Evolutionary conservation across 2,329 filamentous ascomycete species (phyloP).

Genomic region (Cercospora berteroae): DNA sequence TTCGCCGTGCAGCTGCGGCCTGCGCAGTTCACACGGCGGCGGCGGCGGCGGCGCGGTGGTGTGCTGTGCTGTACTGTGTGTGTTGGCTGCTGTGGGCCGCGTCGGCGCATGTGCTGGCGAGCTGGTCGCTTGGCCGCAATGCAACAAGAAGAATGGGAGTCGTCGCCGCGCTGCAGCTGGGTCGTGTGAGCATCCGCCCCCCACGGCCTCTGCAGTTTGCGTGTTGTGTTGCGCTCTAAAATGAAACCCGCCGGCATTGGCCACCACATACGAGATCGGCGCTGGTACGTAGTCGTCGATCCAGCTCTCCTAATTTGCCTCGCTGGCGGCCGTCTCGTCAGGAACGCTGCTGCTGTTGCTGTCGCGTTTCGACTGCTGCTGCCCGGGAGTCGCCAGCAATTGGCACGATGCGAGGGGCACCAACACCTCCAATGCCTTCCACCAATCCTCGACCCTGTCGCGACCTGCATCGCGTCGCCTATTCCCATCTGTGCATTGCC

Average conservation of each 20-base stretch:
- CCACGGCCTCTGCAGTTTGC: neutral
- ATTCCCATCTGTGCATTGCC: neutral
- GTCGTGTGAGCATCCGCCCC: neutral
- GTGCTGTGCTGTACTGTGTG: neutral
- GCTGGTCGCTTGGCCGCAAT: neutral
- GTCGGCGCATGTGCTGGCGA: neutral
- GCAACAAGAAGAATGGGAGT: neutral
- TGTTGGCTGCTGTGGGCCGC: neutral
- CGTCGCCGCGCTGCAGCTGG: neutral
- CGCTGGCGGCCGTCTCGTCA: neutral
- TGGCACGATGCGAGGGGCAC: neutral
- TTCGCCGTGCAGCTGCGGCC: slow-evolving; percentile 8
- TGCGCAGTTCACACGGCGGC: neutral
- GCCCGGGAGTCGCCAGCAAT: neutral
- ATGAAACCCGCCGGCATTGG: slow-evolving; percentile 1
- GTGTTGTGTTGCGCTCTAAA: neutral
- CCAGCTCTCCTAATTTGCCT: slow-evolving; percentile 1
- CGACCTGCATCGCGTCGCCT: neutral
- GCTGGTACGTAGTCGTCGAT: neutral
- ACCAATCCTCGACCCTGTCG: neutral
- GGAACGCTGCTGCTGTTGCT: neutral
- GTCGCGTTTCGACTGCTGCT: neutral
- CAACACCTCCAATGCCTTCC: slow-evolving; percentile 5
- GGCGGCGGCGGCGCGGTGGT: neutral
- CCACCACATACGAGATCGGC: slow-evolving; percentile 4